A percentile compares a stretch with the other conserved stretches of the same genome.
phyloP scores from a whole-genome alignment of 768 basidiomycete genomes.

The Chalciporus pseudorubinellus region DNA sequence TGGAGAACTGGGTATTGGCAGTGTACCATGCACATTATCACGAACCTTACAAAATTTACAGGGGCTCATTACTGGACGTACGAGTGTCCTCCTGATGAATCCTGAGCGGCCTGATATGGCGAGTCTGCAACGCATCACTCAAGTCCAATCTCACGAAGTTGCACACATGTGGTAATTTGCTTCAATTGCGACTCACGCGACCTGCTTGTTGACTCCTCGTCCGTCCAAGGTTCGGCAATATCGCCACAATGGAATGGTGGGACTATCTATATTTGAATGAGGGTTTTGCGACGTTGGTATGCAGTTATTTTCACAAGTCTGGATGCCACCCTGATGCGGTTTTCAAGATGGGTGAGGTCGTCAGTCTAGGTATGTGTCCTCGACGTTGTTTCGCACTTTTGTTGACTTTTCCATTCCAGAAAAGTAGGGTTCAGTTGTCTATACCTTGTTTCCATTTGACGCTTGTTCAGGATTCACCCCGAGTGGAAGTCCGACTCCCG shows the following conservation, averaged over 20 bases:
- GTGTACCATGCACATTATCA: no score
- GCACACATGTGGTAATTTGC: conserved; percentile 77
- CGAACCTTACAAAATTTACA: no score
- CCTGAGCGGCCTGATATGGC: conserved; percentile 67
- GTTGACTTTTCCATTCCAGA: conserved; percentile 36
- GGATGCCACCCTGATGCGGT: conserved; percentile 9
- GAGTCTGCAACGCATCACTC: conserved; percentile 77
- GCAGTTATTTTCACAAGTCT: conserved; percentile 28
- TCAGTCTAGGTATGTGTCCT: conserved; percentile 59
- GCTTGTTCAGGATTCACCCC: conserved; percentile 57
- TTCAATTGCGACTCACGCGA: no score
- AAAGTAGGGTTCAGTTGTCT: conserved; percentile 39
- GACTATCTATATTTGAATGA: conserved; percentile 80
- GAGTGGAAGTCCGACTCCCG: conserved; percentile 83
- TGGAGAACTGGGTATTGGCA: conserved; percentile 99
- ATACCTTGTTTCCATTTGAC: not conserved
- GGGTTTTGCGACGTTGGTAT: conserved; percentile 82
- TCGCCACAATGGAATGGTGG: conserved; percentile 95
- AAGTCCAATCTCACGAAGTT: conserved; percentile 81
- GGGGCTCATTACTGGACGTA: conserved; percentile 89
- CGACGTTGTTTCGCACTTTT: not conserved
- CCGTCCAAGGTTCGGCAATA: conserved; percentile 89
- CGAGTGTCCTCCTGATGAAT: conserved; percentile 76
- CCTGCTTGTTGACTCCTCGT: no score
- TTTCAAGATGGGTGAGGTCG: conserved; percentile 79